Conservation (phyloP, 148 eudicot genomes). For the Vaccinium macrocarpon region DNA sequence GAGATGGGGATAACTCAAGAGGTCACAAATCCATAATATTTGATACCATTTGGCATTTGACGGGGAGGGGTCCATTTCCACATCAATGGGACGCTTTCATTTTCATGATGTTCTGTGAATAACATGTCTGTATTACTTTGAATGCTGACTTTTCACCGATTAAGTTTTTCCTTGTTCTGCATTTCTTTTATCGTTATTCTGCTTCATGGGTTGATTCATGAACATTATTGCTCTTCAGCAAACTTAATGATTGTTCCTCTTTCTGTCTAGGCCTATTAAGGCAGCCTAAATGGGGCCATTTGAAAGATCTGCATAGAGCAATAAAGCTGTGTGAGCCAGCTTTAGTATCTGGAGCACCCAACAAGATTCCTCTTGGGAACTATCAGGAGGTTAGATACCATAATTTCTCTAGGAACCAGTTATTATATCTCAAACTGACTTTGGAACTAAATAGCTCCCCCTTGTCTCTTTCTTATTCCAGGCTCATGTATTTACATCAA, state of each 20-base stretch:
- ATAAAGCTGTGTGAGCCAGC: conserved; percentile 82
- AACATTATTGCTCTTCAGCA: not conserved
- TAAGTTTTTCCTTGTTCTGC: not conserved
- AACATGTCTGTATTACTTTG: not conserved
- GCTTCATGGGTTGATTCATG: not conserved
- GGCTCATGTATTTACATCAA: conserved; percentile 66
- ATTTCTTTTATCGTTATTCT: not conserved
- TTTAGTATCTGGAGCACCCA: conserved; percentile 58
- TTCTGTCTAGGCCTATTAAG: conserved; percentile 49
- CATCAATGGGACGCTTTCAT: not conserved
- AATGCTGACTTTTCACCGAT: not conserved
- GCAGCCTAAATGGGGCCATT: conserved; percentile 86
- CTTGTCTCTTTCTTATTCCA: conserved; percentile 17
- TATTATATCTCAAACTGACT: not conserved
- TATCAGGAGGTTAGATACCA: conserved; percentile 59
- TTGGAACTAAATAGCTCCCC: not conserved
- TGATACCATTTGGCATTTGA: not conserved
- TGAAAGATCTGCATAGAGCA: conserved; percentile 75
- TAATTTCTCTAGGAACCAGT: not conserved
- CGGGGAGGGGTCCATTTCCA: not conserved
- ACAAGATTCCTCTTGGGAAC: conserved; percentile 43
- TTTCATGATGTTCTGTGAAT: not conserved
- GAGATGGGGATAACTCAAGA: not conserved
- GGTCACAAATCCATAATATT: not conserved
- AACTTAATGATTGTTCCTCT: not conserved